A percentile compares a stretch with the other conserved stretches of the same genome.
Conservation (phyloP, 1,284 basidiomycete genomes). For the Ceratobasidium sp. region DNA sequence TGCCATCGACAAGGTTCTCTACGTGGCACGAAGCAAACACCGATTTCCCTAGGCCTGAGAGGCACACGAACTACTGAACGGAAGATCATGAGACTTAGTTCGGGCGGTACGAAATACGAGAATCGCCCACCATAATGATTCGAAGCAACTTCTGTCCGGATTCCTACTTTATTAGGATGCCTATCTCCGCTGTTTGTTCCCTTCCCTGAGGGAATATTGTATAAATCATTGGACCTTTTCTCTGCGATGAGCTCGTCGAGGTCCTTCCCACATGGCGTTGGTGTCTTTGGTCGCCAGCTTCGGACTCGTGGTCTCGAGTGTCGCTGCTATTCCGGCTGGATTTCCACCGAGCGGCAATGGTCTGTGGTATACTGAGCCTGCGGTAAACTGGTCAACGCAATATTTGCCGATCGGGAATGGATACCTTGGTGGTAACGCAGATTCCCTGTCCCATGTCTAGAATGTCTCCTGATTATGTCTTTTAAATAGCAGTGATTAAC, state of each 20-base stretch:
- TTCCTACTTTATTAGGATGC: background rate
- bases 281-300: constrained; percentile 7
- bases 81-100: no score
- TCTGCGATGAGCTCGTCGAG: background rate
- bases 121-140: background rate
- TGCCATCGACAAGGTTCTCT: background rate
- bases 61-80: background rate
- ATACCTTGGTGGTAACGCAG: constrained; percentile 63
- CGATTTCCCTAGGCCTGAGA: background rate
- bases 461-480: background rate
- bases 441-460: constrained; percentile 28
- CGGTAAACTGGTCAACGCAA: constrained; percentile 58
- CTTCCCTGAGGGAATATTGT: constrained; percentile 27
- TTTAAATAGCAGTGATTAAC: constrained; percentile 64
- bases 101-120: no score
- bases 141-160: constrained; percentile 9
- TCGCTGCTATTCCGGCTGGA: constrained; percentile 53
- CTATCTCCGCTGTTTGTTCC: constrained; percentile 6
- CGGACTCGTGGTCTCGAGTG: background rate
- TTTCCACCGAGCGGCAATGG: constrained; percentile 76
- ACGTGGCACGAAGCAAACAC: background rate
- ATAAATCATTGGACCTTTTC: background rate
- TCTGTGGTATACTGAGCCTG: constrained; percentile 67
- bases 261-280: background rate
- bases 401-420: constrained; percentile 76